Evolutionary conservation across 2,329 filamentous ascomycete genomes (phyloP).

Genomic region (Metarhizium anisopliae): DNA sequence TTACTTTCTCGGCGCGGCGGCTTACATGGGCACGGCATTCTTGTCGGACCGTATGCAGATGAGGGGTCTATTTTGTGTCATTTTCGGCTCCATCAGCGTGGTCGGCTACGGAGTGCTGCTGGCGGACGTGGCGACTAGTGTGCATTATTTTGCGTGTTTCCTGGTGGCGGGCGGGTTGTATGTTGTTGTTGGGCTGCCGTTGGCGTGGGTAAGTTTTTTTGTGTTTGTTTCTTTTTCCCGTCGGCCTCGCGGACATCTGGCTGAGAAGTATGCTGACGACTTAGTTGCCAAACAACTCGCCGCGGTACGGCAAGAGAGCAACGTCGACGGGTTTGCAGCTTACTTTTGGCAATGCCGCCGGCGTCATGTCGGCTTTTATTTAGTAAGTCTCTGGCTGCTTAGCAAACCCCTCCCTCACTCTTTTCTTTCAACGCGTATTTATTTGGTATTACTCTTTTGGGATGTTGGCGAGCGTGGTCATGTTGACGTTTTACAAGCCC

Average conservation of each 20-base stretch:
- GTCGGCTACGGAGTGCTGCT: conserved; percentile 62
- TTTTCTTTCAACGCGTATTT: too few species aligned
- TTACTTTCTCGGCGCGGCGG: conserved; percentile 62
- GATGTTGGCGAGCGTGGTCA: neutral
- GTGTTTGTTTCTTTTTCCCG: conserved; percentile 5
- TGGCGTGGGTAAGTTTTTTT: conserved; percentile 37
- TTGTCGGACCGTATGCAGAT: conserved; percentile 59
- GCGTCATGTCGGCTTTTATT: conserved; percentile 66
- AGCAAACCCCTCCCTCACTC: neutral
- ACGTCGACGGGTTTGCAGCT: conserved; percentile 64
- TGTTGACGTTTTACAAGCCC: conserved; percentile 21
- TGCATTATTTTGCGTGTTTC: conserved; percentile 68
- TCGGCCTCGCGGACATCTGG: neutral
- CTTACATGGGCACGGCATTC: conserved; percentile 57
- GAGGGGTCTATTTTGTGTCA: conserved; percentile 54
- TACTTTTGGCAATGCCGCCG: conserved; percentile 59
- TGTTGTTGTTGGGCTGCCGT: conserved; percentile 43
- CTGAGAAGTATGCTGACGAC: neutral
- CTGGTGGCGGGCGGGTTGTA: conserved; percentile 69
- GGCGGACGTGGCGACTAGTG: conserved; percentile 47
- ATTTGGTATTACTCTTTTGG: neutral
- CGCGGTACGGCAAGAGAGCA: conserved; percentile 67
- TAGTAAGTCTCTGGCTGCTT: conserved; percentile 24
- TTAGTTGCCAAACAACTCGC: conserved; percentile 54
- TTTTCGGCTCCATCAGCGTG: conserved; percentile 54